Percentiles rank a stretch among this genome's conserved stretches.
These are phyloP conservation scores for Neurospora sublineolata DNA, from an alignment of 495 filamentous ascomycete genomes.

Conservation along the genomic window DNA sequence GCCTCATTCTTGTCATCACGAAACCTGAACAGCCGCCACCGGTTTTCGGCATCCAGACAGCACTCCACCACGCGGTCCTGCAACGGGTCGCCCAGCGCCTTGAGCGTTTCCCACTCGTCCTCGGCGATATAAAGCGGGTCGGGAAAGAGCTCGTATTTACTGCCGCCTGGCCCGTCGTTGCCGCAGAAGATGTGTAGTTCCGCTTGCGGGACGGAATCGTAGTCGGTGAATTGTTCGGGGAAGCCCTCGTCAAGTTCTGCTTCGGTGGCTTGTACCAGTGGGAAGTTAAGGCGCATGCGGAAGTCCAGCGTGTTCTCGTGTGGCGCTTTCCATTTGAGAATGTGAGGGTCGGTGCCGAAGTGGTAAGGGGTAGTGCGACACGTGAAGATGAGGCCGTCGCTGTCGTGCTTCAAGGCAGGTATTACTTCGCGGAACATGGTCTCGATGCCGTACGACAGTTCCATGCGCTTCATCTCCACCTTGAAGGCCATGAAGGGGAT, in stretches of 20 bases:
- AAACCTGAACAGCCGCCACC: slow-evolving; percentile 79
- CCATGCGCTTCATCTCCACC: slow-evolving; percentile 74
- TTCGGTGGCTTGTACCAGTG: slow-evolving; percentile 55
- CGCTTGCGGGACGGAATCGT: slow-evolving; percentile 41
- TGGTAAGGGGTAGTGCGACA: slow-evolving; percentile 75
- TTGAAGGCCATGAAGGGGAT: slow-evolving; percentile 61
- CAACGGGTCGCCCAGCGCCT: slow-evolving; percentile 53
- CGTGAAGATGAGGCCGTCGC: slow-evolving; percentile 94
- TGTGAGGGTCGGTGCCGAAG: slow-evolving; percentile 81
- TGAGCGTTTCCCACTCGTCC: slow-evolving; percentile 74
- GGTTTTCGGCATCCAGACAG: slow-evolving; percentile 54
- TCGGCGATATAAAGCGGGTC: slow-evolving; percentile 55
- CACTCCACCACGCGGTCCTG: slow-evolving; percentile 85
- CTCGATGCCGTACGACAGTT: slow-evolving; percentile 77
- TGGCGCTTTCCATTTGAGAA: slow-evolving; percentile 94
- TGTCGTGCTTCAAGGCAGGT: slow-evolving; percentile 75
- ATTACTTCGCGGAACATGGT: slow-evolving; percentile 83
- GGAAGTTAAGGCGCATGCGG: slow-evolving; percentile 65
- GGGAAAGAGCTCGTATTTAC: slow-evolving; percentile 46
- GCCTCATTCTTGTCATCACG: slow-evolving; percentile 84
- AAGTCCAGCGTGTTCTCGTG: slow-evolving; percentile 92
- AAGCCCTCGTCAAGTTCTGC: slow-evolving; percentile 52
- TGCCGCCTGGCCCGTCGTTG: slow-evolving; percentile 37
- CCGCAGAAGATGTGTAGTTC: slow-evolving; percentile 32
- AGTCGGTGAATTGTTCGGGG: slow-evolving; percentile 43